These are phyloP conservation scores for Aspergillus sp. DNA, from an alignment of 2,329 filamentous ascomycete species.

Conservation along the genomic window DNA sequence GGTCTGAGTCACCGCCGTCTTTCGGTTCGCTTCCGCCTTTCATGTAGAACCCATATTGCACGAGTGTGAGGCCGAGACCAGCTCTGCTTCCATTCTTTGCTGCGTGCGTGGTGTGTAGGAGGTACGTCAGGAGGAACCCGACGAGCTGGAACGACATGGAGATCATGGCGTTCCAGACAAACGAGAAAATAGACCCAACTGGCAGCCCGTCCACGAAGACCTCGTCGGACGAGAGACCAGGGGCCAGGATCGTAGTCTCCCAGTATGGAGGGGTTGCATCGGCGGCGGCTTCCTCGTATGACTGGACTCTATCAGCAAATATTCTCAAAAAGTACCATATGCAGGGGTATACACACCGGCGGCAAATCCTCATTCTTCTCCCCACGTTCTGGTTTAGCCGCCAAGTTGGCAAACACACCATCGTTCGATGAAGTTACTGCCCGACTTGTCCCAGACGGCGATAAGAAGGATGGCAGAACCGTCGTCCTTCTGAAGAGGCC, in stretches of 20 bases:
- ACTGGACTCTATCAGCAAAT: conserved; percentile 48
- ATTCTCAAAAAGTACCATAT: conserved; percentile 1
- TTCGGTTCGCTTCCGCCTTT: conserved; percentile 50
- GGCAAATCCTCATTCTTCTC: conserved; percentile 83
- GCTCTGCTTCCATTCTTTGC: conserved; percentile 95
- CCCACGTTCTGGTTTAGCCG: conserved; percentile 75
- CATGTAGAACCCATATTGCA: conserved; percentile 97
- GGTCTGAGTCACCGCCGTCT: conserved; percentile 32
- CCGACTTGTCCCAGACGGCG: conserved; percentile 32
- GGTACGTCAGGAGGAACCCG: conserved; percentile 94
- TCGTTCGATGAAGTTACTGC: conserved; percentile 74
- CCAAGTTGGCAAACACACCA: conserved; percentile 92
- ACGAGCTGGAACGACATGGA: conserved; percentile 95
- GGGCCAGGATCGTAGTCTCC: conserved; percentile 96
- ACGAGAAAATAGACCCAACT: conserved; percentile 75
- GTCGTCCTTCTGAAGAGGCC: conserved; percentile 41
- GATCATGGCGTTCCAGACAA: conserved; percentile 78
- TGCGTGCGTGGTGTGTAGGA: conserved; percentile 93
- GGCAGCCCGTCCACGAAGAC: conserved; percentile 96
- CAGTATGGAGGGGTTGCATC: conserved; percentile 96
- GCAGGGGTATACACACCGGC: conserved; percentile 57
- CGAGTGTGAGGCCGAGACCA: conserved; percentile 86
- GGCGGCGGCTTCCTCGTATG: conserved; percentile 95
- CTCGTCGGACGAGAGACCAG: conserved; percentile 84
- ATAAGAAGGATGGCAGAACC: conserved; percentile 46